phyloP scores from a whole-genome alignment of 257 asterid species.

The Coffea eugenioides region DNA sequence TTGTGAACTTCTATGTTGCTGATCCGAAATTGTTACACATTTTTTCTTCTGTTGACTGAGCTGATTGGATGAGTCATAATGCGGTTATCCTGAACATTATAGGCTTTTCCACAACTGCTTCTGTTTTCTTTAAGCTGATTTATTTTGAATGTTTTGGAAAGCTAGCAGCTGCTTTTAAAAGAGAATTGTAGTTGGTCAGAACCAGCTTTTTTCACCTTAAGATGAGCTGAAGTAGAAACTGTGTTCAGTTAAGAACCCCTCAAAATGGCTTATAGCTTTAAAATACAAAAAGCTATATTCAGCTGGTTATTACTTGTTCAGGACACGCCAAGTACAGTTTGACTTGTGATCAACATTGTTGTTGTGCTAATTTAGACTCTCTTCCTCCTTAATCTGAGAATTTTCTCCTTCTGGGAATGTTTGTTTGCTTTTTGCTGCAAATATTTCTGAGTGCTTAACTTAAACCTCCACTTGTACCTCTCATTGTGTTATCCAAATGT shows the following conservation, averaged over 20 bases:
- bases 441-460: background rate
- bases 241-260: background rate
- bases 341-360: background rate
- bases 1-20: background rate
- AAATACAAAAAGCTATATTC: background rate
- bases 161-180: background rate
- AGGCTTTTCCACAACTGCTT: background rate
- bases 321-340: background rate
- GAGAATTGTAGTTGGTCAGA: background rate
- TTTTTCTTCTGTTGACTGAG: background rate
- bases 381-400: background rate
- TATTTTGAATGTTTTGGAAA: too few species aligned
- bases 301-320: background rate
- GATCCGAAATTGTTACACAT: background rate
- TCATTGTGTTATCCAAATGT: background rate
- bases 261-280: background rate
- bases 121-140: background rate
- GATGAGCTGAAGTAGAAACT: background rate
- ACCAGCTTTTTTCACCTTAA: background rate
- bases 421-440: background rate
- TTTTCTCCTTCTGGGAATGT: background rate
- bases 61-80: background rate
- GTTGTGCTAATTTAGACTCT: background rate
- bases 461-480: background rate
- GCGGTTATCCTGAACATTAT: background rate